These are phyloP conservation scores for Cinchona pubescens DNA, from an alignment of 257 asterid genomes.

Conservation along the genomic window DNA sequence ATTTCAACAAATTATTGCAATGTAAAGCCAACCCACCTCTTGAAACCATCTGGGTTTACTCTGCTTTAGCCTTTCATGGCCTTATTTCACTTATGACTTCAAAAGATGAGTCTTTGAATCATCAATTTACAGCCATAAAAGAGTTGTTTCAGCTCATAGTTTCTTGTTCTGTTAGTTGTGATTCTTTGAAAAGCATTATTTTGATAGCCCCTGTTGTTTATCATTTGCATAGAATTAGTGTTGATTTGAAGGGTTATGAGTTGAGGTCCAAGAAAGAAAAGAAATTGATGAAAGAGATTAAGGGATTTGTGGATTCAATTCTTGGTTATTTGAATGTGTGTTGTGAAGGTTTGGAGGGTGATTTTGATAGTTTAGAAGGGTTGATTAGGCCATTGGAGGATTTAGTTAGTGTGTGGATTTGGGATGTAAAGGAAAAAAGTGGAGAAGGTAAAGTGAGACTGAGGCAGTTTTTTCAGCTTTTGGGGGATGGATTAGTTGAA, in stretches of 20 bases:
- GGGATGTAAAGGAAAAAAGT: slow-evolving; percentile 24
- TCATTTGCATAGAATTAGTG: slow-evolving; percentile 32
- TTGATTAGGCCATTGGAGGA: slow-evolving; percentile 43
- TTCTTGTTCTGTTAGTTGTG: slow-evolving; percentile 52
- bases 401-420: slow-evolving; percentile 52
- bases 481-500: slow-evolving; percentile 33
- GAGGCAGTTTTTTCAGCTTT: slow-evolving; percentile 52
- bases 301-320: slow-evolving; percentile 46
- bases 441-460: slow-evolving; percentile 24
- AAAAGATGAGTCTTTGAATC: slow-evolving; percentile 31
- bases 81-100: slow-evolving; percentile 20
- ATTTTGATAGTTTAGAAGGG: slow-evolving; percentile 29
- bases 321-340: slow-evolving; percentile 50
- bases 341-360: slow-evolving; percentile 36
- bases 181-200: slow-evolving; percentile 42
- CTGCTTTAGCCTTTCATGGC: slow-evolving; percentile 40
- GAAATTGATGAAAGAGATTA: slow-evolving; percentile 43
- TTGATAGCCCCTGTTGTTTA: slow-evolving; percentile 56
- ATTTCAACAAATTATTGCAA: slow-evolving; percentile 44
- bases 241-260: slow-evolving; percentile 35
- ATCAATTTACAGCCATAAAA: slow-evolving; percentile 32
- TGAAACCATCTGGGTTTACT: slow-evolving; percentile 62
- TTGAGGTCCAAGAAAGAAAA: slow-evolving; percentile 48
- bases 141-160: slow-evolving; percentile 51
- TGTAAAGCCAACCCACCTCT: slow-evolving; percentile 51